Conservation (phyloP, 2,329 filamentous ascomycete genomes). For the Ophiostoma ulmi region DNA sequence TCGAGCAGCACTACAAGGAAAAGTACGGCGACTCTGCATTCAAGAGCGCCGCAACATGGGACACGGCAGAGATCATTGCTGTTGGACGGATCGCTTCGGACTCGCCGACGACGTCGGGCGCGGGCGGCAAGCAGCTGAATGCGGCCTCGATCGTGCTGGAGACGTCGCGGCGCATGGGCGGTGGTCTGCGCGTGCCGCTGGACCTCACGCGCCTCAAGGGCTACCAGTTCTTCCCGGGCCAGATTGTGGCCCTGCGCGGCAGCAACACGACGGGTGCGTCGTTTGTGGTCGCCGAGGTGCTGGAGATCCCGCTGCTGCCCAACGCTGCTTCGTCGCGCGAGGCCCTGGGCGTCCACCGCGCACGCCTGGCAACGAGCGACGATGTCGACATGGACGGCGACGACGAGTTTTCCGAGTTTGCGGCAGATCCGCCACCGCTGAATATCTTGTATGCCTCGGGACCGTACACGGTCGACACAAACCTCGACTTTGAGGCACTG, state of each 20-base stretch:
- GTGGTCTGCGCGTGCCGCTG: slow-evolving; percentile 73
- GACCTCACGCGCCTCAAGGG: slow-evolving; percentile 62
- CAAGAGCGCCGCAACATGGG: slow-evolving; percentile 79
- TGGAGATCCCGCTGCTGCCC: slow-evolving; percentile 69
- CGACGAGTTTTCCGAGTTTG: neutral
- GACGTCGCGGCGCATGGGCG: slow-evolving; percentile 76
- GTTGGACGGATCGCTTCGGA: slow-evolving; percentile 91
- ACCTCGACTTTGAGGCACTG: slow-evolving; percentile 83
- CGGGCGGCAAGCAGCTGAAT: slow-evolving; percentile 59
- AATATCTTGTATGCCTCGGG: slow-evolving; percentile 75
- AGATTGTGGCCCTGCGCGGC: slow-evolving; percentile 82
- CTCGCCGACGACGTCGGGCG: slow-evolving; percentile 41
- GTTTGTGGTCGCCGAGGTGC: slow-evolving; percentile 72
- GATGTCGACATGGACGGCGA: slow-evolving; percentile 52
- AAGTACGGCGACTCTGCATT: slow-evolving; percentile 59
- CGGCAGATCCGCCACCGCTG: slow-evolving; percentile 56
- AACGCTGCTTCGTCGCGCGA: slow-evolving; percentile 65
- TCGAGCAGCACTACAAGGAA: slow-evolving; percentile 69
- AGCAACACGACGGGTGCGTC: slow-evolving; percentile 81
- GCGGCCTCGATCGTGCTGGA: slow-evolving; percentile 80
- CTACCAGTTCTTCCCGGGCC: slow-evolving; percentile 88
- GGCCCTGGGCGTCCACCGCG: slow-evolving; percentile 62
- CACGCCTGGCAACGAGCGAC: slow-evolving; percentile 61
- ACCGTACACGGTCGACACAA: slow-evolving; percentile 88
- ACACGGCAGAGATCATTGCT: slow-evolving; percentile 79